Evolutionary conservation across 176 grass and related monocot species (phyloP).

Genomic region (Oryza brachyantha): DNA sequence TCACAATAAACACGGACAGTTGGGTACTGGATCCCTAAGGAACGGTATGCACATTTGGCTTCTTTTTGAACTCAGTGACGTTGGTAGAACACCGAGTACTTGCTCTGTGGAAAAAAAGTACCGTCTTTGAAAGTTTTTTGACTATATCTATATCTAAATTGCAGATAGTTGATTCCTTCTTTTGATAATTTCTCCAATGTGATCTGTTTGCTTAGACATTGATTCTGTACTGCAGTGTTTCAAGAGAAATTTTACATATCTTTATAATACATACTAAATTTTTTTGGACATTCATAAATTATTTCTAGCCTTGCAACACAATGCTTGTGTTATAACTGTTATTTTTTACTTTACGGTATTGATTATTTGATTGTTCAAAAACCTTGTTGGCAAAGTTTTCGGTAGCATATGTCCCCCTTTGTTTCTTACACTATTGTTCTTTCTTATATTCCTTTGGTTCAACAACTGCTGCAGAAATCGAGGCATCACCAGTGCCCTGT

Average conservation of each 20-base stretch:
- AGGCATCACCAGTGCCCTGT: conserved; percentile 68
- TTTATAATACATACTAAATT: neutral
- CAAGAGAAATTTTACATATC: neutral
- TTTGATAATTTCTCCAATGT: neutral
- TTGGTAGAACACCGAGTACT: neutral
- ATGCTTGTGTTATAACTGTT: neutral
- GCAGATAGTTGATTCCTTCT: neutral
- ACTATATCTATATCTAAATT: neutral
- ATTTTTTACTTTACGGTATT: no score
- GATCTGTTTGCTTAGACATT: neutral
- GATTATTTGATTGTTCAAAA: neutral
- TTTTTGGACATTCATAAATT: neutral
- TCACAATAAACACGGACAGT: conserved; percentile 87
- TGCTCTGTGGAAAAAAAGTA: neutral
- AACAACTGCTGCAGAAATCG: conserved; percentile 66
- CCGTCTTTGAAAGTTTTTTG: neutral
- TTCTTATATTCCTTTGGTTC: conserved; percentile 13
- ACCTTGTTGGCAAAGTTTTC: neutral
- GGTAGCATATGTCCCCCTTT: neutral
- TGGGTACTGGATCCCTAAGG: conserved; percentile 73
- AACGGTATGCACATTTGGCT: conserved; percentile 51
- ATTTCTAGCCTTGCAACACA: neutral
- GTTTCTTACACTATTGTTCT: neutral
- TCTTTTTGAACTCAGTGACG: conserved; percentile 14
- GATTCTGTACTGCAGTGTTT: neutral